These are phyloP conservation scores for Cornus controversa DNA, from an alignment of 148 eudicot genomes.

Conservation along the genomic window DNA sequence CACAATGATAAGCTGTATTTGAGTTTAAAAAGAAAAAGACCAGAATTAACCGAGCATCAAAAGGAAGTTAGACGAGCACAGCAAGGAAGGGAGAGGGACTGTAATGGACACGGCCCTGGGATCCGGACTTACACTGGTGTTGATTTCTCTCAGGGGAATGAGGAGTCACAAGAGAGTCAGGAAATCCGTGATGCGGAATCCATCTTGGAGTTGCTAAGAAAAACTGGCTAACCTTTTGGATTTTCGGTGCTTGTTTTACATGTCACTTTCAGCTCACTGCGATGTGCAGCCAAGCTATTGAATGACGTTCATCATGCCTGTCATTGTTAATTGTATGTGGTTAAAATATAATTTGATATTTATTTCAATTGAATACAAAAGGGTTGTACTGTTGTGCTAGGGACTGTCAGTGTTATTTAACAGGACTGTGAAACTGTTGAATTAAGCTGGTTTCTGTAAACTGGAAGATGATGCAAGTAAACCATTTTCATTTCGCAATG, in stretches of 20 bases:
- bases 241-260: neutral
- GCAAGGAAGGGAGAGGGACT: conserved; percentile 67
- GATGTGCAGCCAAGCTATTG: neutral
- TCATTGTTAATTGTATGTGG: neutral
- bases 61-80: conserved; percentile 89
- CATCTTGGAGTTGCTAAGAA: conserved; percentile 67
- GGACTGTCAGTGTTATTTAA: too few relatives aligned
- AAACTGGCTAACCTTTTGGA: conserved; percentile 21
- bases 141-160: conserved; percentile 83
- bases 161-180: conserved; percentile 83
- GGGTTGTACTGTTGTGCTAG: neutral
- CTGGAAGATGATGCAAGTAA: neutral
- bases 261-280: neutral
- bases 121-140: conserved; percentile 63
- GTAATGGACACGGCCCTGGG: conserved; percentile 83
- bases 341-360: neutral
- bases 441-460: neutral
- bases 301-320: neutral
- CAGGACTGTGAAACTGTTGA: too few relatives aligned
- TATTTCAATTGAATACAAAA: neutral
- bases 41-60: conserved; percentile 81
- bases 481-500: too few relatives aligned
- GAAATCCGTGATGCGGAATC: conserved; percentile 54
- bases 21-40: conserved; percentile 45
- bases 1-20: conserved; percentile 11